phyloP scores from a whole-genome alignment of 2,329 filamentous ascomycete genomes.

The Aphanoascus verrucosus region DNA sequence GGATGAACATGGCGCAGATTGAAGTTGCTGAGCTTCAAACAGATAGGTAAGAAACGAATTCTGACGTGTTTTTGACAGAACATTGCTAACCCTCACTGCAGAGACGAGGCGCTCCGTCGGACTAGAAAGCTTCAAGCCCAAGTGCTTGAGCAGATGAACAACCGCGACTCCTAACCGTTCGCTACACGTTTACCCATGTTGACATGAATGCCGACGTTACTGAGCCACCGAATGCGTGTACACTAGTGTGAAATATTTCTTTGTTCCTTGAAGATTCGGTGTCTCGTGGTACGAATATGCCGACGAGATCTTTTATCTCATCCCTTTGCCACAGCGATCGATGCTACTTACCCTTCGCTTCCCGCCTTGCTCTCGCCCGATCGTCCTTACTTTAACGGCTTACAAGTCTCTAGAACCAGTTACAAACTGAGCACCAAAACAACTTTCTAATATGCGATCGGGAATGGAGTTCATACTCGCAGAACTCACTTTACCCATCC shows the following conservation, averaged over 20 bases:
- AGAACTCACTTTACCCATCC: background rate
- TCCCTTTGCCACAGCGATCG: too few relatives aligned
- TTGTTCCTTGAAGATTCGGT: background rate
- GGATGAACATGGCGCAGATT: conserved; percentile 74
- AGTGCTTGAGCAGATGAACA: conserved; percentile 47
- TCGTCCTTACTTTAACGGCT: too few relatives aligned
- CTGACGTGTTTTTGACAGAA: background rate
- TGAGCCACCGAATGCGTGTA: background rate
- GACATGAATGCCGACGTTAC: background rate
- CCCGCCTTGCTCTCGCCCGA: too few relatives aligned
- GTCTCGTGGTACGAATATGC: too few relatives aligned
- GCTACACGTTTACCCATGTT: background rate
- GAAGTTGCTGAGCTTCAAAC: conserved; percentile 67
- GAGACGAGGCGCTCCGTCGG: conserved; percentile 61
- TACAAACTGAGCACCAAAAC: too few relatives aligned
- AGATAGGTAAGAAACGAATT: conserved; percentile 27
- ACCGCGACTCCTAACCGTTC: background rate
- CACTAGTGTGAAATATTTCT: background rate
- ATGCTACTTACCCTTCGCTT: too few relatives aligned
- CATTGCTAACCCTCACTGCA: conserved; percentile 25
- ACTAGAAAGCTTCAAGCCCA: conserved; percentile 59
- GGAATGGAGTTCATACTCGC: too few relatives aligned
- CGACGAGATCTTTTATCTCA: too few relatives aligned
- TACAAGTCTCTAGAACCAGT: too few relatives aligned
- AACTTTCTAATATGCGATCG: too few relatives aligned